Conservation (phyloP, 2,329 filamentous ascomycete species). For the Aciculosporium take region DNA sequence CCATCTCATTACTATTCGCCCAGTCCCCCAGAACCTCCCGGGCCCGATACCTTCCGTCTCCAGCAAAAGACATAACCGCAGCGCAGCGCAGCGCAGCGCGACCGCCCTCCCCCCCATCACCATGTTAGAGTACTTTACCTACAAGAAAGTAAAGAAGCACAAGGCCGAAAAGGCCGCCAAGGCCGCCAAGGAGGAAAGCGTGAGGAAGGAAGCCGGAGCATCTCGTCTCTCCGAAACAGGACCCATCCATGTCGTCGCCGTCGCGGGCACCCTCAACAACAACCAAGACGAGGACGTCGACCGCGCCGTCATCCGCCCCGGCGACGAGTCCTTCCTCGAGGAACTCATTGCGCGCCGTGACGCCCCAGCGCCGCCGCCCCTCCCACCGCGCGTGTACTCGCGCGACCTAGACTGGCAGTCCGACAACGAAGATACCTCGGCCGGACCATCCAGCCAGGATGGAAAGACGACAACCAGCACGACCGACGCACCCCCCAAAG, state of each 20-base stretch:
- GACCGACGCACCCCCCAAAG: constrained; percentile 14
- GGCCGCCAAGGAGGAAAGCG: constrained; percentile 16
- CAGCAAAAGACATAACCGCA: background rate
- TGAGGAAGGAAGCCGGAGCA: constrained; percentile 6
- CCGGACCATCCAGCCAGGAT: constrained; percentile 17
- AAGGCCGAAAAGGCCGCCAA: constrained; percentile 32
- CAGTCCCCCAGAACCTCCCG: no score
- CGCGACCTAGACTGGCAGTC: constrained; percentile 35
- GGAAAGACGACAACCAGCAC: constrained; percentile 8
- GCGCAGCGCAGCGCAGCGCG: no score
- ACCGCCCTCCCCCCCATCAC: no score
- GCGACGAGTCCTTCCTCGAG: constrained; percentile 45
- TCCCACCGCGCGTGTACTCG: constrained; percentile 39
- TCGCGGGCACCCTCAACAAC: no score
- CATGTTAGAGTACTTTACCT: constrained; percentile 50
- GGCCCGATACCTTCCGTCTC: no score
- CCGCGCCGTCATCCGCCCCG: constrained; percentile 34
- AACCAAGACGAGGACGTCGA: constrained; percentile 7
- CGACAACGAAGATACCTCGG: constrained; percentile 14
- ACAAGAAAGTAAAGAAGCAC: constrained; percentile 49
- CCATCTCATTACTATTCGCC: no score
- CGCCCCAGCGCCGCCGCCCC: constrained; percentile 36
- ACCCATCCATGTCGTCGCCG: constrained; percentile 3
- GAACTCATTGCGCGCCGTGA: constrained; percentile 32
- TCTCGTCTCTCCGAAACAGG: constrained; percentile 8